These are phyloP conservation scores for Aplosporella prunicola DNA, from an alignment of 2,329 filamentous ascomycete genomes.

Conservation along the genomic window DNA sequence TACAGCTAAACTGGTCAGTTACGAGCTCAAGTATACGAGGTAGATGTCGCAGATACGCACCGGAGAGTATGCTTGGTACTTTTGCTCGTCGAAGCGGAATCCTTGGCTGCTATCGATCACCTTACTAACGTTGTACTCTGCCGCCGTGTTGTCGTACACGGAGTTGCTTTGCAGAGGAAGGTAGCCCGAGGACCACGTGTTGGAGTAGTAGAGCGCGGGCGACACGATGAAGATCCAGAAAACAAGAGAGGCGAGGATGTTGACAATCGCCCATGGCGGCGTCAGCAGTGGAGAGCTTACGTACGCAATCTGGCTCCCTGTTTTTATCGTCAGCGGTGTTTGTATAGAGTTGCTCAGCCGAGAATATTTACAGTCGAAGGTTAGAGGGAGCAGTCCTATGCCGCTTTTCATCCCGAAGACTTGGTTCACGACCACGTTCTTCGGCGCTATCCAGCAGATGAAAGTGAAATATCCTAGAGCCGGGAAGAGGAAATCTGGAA, in stretches of 20 bases:
- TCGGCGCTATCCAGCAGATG: constrained; percentile 17
- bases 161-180: neutral
- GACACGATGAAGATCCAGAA: constrained; percentile 14
- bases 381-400: constrained; percentile 12
- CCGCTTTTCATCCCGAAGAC: constrained; percentile 15
- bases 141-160: constrained; percentile 58
- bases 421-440: constrained; percentile 21
- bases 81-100: constrained; percentile 24
- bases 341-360: no score
- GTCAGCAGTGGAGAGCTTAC: constrained; percentile 13
- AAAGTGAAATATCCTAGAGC: constrained; percentile 14
- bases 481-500: constrained; percentile 1
- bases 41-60: no score
- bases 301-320: constrained; percentile 25
- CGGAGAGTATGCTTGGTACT: constrained; percentile 32
- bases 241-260: constrained; percentile 35
- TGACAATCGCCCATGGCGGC: constrained; percentile 50
- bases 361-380: no score
- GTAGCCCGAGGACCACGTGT: constrained; percentile 54
- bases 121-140: constrained; percentile 50
- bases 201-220: constrained; percentile 41
- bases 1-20: constrained; percentile 26
- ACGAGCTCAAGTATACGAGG: no score
- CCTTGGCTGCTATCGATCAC: constrained; percentile 19
- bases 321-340: no score